Evolutionary conservation across 371 early-diverging fungal genomes (phyloP).

Genomic region (Rhizopus microsporus): DNA sequence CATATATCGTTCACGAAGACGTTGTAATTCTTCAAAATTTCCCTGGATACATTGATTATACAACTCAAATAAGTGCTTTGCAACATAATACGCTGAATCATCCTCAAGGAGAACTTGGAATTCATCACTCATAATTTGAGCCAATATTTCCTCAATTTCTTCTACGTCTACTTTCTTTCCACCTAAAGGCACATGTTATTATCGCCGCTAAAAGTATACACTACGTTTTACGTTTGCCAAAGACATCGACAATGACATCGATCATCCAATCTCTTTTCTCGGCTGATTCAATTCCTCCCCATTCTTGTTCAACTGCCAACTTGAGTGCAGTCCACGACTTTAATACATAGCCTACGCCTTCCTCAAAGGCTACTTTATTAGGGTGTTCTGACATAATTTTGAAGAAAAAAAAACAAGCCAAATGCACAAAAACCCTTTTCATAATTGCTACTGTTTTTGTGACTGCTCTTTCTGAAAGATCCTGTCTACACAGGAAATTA

Average conservation of each 20-base stretch:
- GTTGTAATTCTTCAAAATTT: slow-evolving; percentile 52
- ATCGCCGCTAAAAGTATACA: too few species aligned
- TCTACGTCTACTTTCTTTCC: slow-evolving; percentile 63
- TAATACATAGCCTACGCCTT: slow-evolving; percentile 59
- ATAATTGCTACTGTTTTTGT: background rate
- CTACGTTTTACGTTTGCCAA: slow-evolving; percentile 52
- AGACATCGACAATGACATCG: slow-evolving; percentile 68
- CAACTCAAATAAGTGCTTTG: slow-evolving; percentile 52
- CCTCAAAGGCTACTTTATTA: slow-evolving; percentile 63
- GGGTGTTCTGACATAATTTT: slow-evolving; percentile 44
- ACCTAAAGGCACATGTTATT: slow-evolving; percentile 30
- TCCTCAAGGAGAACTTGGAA: slow-evolving; percentile 68
- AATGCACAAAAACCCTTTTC: background rate
- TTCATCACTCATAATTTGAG: slow-evolving; percentile 69
- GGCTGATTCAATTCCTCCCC: slow-evolving; percentile 76
- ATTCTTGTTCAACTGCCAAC: slow-evolving; percentile 77
- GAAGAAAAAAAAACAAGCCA: slow-evolving; percentile 6
- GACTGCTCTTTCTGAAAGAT: background rate
- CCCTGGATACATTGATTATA: slow-evolving; percentile 59
- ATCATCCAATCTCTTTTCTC: slow-evolving; percentile 82
- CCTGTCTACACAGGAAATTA: too few species aligned
- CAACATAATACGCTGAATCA: slow-evolving; percentile 57
- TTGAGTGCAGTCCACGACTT: slow-evolving; percentile 77
- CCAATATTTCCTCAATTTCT: slow-evolving; percentile 64
- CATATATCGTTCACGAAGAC: slow-evolving; percentile 49